Evolutionary conservation across 2,329 filamentous ascomycete genomes (phyloP).

Genomic region (Colletotrichum sp.): DNA sequence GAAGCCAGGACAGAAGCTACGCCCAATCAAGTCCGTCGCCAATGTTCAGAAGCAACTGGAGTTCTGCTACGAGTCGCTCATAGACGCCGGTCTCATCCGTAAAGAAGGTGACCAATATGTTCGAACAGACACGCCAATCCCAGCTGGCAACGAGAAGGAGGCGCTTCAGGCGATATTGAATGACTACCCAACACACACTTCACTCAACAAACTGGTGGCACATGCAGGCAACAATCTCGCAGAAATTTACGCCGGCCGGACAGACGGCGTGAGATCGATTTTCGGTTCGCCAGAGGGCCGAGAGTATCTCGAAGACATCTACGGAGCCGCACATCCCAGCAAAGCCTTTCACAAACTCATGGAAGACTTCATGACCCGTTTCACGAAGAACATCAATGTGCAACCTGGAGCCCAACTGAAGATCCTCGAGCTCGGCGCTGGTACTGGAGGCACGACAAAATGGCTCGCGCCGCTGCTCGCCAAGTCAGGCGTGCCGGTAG

Average conservation of each 20-base stretch:
- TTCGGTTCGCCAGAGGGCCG: not conserved
- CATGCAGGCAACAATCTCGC: not conserved
- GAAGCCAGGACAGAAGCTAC: not conserved
- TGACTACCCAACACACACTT: not conserved
- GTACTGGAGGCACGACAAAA: not conserved
- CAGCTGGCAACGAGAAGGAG: not conserved
- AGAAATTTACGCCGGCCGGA: not conserved
- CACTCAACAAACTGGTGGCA: not conserved
- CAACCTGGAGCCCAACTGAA: not conserved
- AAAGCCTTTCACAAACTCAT: slow-evolving; percentile 9
- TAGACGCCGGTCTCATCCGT: not conserved
- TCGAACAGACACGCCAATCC: not conserved
- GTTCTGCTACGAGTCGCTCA: not conserved
- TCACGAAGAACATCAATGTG: not conserved
- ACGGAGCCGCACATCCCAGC: slow-evolving; percentile 2
- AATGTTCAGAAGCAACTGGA: not conserved
- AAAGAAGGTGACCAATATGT: not conserved
- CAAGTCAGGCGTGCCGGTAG: slow-evolving; percentile 27
- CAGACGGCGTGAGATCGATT: not conserved
- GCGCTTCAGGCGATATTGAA: not conserved
- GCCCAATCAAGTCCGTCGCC: not conserved
- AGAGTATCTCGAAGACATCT: slow-evolving; percentile 8
- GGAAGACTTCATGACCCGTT: not conserved
- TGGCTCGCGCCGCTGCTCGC: slow-evolving; percentile 28
- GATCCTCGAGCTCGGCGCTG: not conserved